These are phyloP conservation scores for Termitomyces sp. DNA, from an alignment of 768 basidiomycete species.

Conservation along the genomic window DNA sequence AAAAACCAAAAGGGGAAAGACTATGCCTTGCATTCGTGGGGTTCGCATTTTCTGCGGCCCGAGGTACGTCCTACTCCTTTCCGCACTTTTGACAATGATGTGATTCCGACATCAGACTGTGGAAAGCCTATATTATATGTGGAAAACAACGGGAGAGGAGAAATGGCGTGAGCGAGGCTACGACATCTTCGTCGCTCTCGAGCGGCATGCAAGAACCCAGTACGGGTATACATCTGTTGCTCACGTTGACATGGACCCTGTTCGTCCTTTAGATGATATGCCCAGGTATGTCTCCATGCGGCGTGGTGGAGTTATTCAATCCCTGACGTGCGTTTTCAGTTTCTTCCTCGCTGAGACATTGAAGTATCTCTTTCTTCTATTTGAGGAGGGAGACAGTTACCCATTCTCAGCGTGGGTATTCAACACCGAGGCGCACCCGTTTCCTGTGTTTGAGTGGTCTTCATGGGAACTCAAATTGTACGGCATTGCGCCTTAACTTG, in stretches of 20 bases:
- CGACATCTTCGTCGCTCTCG: constrained; percentile 58
- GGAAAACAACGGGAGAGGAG: constrained; percentile 57
- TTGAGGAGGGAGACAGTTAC: constrained; percentile 48
- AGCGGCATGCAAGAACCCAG: constrained; percentile 46
- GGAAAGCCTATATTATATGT: constrained; percentile 66
- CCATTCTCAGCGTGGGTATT: constrained; percentile 53
- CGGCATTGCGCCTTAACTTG: constrained; percentile 18
- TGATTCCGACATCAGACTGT: constrained; percentile 41
- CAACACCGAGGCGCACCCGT: constrained; percentile 68
- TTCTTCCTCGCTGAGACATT: constrained; percentile 44
- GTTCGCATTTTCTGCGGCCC: constrained; percentile 52
- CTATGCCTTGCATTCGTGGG: constrained; percentile 34
- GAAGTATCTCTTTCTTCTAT: constrained; percentile 65
- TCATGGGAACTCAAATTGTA: constrained; percentile 42
- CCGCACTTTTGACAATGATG: neutral
- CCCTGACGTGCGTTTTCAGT: constrained; percentile 14
- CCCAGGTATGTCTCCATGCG: constrained; percentile 48
- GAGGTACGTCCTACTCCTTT: constrained; percentile 42
- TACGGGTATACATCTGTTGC: constrained; percentile 54
- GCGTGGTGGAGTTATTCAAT: neutral
- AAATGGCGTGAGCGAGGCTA: constrained; percentile 73
- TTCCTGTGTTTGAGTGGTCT: constrained; percentile 61
- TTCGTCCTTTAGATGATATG: constrained; percentile 49
- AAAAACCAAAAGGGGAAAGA: constrained; percentile 35
- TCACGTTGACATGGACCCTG: constrained; percentile 33